Conservation (phyloP, 164 flowering plant species). For the Cinnamomum micranthum region DNA sequence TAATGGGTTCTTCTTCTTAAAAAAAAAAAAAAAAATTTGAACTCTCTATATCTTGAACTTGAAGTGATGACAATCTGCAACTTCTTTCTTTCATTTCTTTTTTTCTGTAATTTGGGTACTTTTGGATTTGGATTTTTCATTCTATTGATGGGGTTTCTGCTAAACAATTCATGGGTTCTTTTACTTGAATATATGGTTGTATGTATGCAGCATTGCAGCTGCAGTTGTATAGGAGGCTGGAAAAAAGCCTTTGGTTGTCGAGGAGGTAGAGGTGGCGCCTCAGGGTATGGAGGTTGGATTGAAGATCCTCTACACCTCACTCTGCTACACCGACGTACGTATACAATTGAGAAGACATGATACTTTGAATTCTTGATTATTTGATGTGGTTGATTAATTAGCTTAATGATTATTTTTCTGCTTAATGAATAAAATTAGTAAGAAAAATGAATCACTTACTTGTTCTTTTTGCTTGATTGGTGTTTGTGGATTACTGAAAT, state of each 20-base stretch:
- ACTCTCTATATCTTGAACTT: too few relatives aligned
- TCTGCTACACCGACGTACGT: slow-evolving; percentile 61
- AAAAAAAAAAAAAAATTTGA: too few relatives aligned
- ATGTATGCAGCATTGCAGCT: slow-evolving; percentile 25
- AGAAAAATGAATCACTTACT: background rate
- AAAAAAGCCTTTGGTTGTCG: slow-evolving; percentile 56
- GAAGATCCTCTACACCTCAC: slow-evolving; percentile 53
- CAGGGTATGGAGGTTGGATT: slow-evolving; percentile 55
- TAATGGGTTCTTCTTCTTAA: too few relatives aligned
- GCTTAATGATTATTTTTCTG: too few relatives aligned
- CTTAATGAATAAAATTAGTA: background rate
- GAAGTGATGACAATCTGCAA: too few relatives aligned
- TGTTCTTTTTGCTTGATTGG: background rate
- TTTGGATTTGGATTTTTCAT: too few relatives aligned
- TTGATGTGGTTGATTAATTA: too few relatives aligned
- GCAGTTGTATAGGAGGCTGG: slow-evolving; percentile 78
- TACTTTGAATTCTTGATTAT: background rate
- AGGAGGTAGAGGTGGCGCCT: slow-evolving; percentile 69
- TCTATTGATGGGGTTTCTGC: too few relatives aligned
- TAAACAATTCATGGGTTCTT: too few relatives aligned
- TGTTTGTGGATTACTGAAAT: background rate
- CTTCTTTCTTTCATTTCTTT: too few relatives aligned
- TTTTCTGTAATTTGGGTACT: too few relatives aligned
- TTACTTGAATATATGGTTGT: too few relatives aligned
- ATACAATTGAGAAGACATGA: slow-evolving; percentile 64